phyloP scores from a whole-genome alignment of 345 rosid genomes.

The Cardiospermum halicacabum region DNA sequence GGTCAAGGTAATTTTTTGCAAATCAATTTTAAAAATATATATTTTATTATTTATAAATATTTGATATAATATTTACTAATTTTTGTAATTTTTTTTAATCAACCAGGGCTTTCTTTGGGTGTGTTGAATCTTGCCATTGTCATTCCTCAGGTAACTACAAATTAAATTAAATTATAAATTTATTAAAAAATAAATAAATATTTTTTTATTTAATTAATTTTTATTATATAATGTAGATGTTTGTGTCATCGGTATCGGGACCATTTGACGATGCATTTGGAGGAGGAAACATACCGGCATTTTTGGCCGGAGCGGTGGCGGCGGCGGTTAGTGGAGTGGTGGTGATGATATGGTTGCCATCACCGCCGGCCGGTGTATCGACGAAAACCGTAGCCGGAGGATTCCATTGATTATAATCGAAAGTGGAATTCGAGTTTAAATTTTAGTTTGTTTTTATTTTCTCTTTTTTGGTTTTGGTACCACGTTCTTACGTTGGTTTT shows the following conservation, averaged over 20 bases:
- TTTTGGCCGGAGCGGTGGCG: slow-evolving; percentile 57
- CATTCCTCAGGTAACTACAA: slow-evolving; percentile 86
- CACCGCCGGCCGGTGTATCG: slow-evolving; percentile 55
- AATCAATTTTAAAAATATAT: too few species aligned
- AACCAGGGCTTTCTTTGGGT: slow-evolving; percentile 74
- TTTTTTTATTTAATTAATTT: too few species aligned
- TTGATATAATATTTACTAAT: too few species aligned
- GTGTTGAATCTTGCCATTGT: slow-evolving; percentile 77
- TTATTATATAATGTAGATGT: too few species aligned
- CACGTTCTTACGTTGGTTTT: too few species aligned
- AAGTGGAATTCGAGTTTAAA: too few species aligned
- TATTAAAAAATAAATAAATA: too few species aligned
- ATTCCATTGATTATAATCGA: slow-evolving; percentile 25
- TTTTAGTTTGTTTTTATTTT: too few species aligned
- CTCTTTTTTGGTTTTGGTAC: too few species aligned
- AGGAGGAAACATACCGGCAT: slow-evolving; percentile 85
- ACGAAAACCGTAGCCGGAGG: slow-evolving; percentile 25
- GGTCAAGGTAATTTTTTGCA: slow-evolving; percentile 67
- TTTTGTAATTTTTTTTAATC: too few species aligned
- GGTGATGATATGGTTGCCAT: slow-evolving; percentile 62
- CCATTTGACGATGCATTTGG: slow-evolving; percentile 69
- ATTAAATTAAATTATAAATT: too few species aligned
- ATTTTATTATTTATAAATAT: too few species aligned
- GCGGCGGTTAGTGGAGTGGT: slow-evolving; percentile 55
- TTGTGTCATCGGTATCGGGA: slow-evolving; percentile 65